Base-by-base conservation (phyloP, 2,329 filamentous ascomycete species). In the Fusarium oligoseptatum region DNA sequence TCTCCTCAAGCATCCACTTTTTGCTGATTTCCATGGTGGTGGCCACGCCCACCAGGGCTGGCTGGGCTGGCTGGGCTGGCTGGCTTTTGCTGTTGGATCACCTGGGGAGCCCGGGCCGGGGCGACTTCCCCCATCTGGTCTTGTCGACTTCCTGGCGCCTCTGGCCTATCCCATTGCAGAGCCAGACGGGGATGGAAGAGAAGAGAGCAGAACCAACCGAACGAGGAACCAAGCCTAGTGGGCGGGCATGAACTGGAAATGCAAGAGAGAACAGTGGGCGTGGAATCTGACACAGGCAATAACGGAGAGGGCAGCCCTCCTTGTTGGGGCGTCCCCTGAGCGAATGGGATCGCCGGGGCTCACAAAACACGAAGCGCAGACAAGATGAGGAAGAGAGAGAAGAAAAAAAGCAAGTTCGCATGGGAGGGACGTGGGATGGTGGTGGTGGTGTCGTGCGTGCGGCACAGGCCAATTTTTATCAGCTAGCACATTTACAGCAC, bases 361-460 rank as follows among this genome's bases (percentile, higher is more conserved):
- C 52, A 52, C n/a, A 64, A 48, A 66, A 72, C 43, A 72, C 68
- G 56, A 63, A 57, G 65, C 32, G 50, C 29, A 50, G 60, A 43
- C 39, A 67, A 55, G 24, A 68, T 43, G 63, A 64, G 55, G 34
- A 72, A 71, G 55, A 27, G 69, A 71, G 55, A 27, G 69, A 12
- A 12, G 32, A 66, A 72, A 24, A 71, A 76, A 76, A 72, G 73
- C 64, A 76, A 76, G 41, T 56, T 72, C 45, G 70, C 73, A 72
- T 74, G 50, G 29, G 66, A 67, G 55, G 32, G 56, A 56, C 48
- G 61, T 63, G 58, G 24, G 52, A 41, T 29, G 67, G 55, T 67
- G 72, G 65, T 34, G 29, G 52, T 56, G 52, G 52, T 70, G 72
- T 67, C 56, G 52, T 66, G 68, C 41, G 52, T 55, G 56, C 56